A percentile compares a stretch with the other conserved stretches of the same genome.
Evolutionary conservation across 2,329 filamentous ascomycete genomes (phyloP).

Genomic region (Fusarium armeniacum): DNA sequence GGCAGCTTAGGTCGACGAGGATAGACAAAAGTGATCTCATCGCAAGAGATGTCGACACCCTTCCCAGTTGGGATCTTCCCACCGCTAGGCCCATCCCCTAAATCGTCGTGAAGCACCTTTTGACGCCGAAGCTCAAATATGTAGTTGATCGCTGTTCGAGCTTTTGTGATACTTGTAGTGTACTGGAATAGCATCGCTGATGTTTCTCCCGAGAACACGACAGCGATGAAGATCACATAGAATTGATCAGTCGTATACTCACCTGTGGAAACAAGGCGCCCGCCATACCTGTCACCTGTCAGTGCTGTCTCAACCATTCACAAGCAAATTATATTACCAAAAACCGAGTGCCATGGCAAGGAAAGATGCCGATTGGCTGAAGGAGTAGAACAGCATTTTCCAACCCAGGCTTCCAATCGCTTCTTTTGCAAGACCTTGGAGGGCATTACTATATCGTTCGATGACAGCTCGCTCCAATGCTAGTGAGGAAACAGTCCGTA

Average conservation of each 20-base stretch:
- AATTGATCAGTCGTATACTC: constrained; percentile 64
- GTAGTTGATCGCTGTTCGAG: constrained; percentile 63
- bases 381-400: constrained; percentile 59
- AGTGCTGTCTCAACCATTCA: not conserved
- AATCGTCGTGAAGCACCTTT: constrained; percentile 51
- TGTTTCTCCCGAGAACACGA: constrained; percentile 62
- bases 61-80: constrained; percentile 36
- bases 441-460: constrained; percentile 52
- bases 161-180: constrained; percentile 66
- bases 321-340: constrained; percentile 48
- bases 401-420: constrained; percentile 52
- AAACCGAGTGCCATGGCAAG: constrained; percentile 58
- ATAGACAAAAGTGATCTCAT: constrained; percentile 70
- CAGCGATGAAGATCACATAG: constrained; percentile 65
- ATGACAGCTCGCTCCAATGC: constrained; percentile 62
- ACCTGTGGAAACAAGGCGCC: constrained; percentile 57
- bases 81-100: constrained; percentile 36
- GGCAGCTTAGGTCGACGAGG: constrained; percentile 58
- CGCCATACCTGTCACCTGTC: constrained; percentile 53
- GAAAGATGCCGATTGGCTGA: constrained; percentile 58
- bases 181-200: constrained; percentile 61
- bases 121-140: constrained; percentile 59
- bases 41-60: constrained; percentile 61
- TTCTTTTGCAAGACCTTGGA: constrained; percentile 52
- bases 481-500: constrained; percentile 64